phyloP scores from a whole-genome alignment of 768 basidiomycete genomes.

The Kwoniella mangroviensis region DNA sequence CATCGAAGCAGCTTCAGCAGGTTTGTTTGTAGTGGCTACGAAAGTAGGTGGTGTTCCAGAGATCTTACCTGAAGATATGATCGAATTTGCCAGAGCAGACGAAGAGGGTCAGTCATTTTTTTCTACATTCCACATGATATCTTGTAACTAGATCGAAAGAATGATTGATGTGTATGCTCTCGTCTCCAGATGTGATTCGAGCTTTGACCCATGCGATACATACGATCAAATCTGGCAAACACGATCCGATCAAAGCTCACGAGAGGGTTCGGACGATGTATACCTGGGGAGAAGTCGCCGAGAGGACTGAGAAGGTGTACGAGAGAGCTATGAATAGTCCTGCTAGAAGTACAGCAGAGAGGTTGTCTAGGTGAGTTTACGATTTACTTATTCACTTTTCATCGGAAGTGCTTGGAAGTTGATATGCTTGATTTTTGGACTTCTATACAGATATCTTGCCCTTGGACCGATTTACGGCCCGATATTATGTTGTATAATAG shows the following conservation, averaged over 20 bases:
- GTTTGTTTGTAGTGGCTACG: slow-evolving; percentile 91
- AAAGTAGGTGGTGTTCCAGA: slow-evolving; percentile 95
- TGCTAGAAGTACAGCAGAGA: slow-evolving; percentile 73
- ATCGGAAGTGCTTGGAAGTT: neutral
- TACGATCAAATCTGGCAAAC: slow-evolving; percentile 69
- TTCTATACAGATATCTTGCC: slow-evolving; percentile 64
- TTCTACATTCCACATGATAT: no score
- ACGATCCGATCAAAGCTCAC: slow-evolving; percentile 78
- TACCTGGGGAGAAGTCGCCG: slow-evolving; percentile 78
- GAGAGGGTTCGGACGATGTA: slow-evolving; percentile 79
- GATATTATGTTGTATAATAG: slow-evolving; percentile 83
- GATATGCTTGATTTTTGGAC: neutral
- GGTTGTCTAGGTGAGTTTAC: slow-evolving; percentile 71
- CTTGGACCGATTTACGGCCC: slow-evolving; percentile 80
- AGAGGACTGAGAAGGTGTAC: slow-evolving; percentile 84
- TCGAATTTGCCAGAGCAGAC: slow-evolving; percentile 90
- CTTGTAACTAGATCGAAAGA: no score
- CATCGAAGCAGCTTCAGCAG: slow-evolving; percentile 92
- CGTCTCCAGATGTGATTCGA: slow-evolving; percentile 72
- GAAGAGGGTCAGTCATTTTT: slow-evolving; percentile 89
- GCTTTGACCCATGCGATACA: slow-evolving; percentile 80
- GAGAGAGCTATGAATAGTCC: slow-evolving; percentile 66
- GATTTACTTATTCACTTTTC: neutral
- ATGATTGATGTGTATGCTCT: neutral
- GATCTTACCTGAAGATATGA: slow-evolving; percentile 90